phyloP scores from a whole-genome alignment of 228 moss, liverwort and hornwort genomes.

The Sphagnum magellanicum region DNA sequence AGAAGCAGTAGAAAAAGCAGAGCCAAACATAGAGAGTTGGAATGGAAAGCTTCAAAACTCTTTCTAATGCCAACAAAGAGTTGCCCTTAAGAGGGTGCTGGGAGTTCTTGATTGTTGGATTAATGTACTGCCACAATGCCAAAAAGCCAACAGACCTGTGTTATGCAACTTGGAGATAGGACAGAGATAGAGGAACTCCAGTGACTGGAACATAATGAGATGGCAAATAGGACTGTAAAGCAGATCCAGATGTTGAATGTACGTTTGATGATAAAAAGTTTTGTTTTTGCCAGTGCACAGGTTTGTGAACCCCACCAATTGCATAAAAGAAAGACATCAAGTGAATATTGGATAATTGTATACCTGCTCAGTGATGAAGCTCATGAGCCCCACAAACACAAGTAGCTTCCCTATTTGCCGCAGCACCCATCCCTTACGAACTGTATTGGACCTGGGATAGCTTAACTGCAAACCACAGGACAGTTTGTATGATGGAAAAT shows the following conservation, averaged over 20 bases:
- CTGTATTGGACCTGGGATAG: constrained; percentile 62
- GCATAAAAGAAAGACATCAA: no score
- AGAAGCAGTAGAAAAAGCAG: constrained; percentile 93
- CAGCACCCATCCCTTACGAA: constrained; percentile 86
- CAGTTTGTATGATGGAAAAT: not conserved
- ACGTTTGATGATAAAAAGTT: no score
- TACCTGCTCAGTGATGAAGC: constrained; percentile 93
- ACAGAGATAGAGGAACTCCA: no score
- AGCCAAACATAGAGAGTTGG: constrained; percentile 97
- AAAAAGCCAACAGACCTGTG: no score
- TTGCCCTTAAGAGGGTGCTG: constrained; percentile 90
- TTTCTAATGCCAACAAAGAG: constrained; percentile 70
- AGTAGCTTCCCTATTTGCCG: constrained; percentile 74
- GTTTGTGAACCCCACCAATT: no score
- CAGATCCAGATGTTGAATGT: no score
- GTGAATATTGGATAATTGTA: no score
- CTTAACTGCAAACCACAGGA: constrained; percentile 51
- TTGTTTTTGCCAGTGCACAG: no score
- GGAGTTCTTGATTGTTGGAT: constrained; percentile 82
- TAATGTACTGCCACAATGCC: constrained; percentile 66
- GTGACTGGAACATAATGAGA: no score
- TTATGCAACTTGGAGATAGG: no score
- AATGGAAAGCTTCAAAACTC: constrained; percentile 89
- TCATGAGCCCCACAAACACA: constrained; percentile 79
- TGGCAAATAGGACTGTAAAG: no score